Evolutionary conservation across 805 yeast genomes (phyloP), one percentile per base, ranked within the genome.

Genomic region (Saturnispora sekii): DNA sequence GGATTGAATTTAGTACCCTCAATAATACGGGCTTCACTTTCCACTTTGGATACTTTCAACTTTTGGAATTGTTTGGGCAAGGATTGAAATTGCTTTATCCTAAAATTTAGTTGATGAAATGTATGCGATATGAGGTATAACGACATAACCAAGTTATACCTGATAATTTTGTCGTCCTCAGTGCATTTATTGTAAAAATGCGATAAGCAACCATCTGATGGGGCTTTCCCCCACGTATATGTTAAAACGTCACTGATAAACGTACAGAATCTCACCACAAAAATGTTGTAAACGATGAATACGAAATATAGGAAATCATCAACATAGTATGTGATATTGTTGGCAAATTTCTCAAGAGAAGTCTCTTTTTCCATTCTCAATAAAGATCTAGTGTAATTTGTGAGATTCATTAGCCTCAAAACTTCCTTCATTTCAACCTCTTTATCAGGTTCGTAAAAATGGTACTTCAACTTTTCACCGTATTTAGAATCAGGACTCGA

Each of bases 61-160:
- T 79, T 74, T 40, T 77, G 59, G 53, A 83, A 85, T 57, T 89
- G 97, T 2, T 76, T 69, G 0, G 97, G 97, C 53, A 88, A 76
- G 54, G 76, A 81, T 52, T 84, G 76, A 12, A 86, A 59, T 53
- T 89, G 96, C 49, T 78, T 81, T 11, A 84, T 63, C 38, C 96
- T 64, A 28, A 87, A 64, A 58, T 87, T 95, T 2, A 88, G 65
- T 59, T 90, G 97, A 54, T 79, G 79, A 4, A 86, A 79, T 1
- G 84, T 72, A 31, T 51, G 45, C 10, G 51, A 51, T 14, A 48
- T 1, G 17, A 39, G 30, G 3, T 43, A 16, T 5, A 51, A 21
- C 1, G 55, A 53, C 33, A 45, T 8, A 10, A 43, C 36, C n/a
- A 4, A 11, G 9, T 10, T 7, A 12, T 10, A 16, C 30, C 15